These are phyloP conservation scores for Bolboschoenus planiculmis DNA, from an alignment of 176 grass and related monocot species.

Conservation along the genomic window DNA sequence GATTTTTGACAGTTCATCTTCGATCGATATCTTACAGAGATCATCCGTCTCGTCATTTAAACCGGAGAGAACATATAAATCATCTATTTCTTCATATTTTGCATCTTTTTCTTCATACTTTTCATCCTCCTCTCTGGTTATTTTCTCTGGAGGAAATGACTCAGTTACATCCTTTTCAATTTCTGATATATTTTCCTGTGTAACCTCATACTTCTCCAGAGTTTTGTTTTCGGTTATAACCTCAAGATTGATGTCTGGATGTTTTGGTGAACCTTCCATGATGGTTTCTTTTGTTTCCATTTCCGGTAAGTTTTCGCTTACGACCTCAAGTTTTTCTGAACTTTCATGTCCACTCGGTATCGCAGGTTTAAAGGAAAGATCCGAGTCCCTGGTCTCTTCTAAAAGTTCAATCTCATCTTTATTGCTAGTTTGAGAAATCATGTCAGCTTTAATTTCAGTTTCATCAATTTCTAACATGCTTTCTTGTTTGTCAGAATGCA, in stretches of 20 bases:
- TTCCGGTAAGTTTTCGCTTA: slow-evolving; percentile 8
- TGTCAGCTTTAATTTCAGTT: background rate
- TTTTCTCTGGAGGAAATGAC: background rate
- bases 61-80: slow-evolving; percentile 3
- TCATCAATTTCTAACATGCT: background rate
- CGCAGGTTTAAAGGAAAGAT: background rate
- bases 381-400: background rate
- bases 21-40: slow-evolving; percentile 8
- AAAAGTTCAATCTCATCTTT: slow-evolving; percentile 1
- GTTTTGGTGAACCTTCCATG: background rate
- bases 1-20: slow-evolving; percentile 17
- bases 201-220: background rate
- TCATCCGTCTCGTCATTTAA: background rate
- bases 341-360: background rate
- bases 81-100: slow-evolving; percentile 13
- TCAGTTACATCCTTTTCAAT: background rate
- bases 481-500: background rate
- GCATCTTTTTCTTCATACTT: slow-evolving; percentile 3
- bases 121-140: background rate
- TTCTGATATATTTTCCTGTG: background rate
- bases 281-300: background rate
- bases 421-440: background rate
- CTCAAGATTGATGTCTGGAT: background rate
- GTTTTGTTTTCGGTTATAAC: background rate
- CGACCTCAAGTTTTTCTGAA: background rate